phyloP scores from a whole-genome alignment of 2,329 filamentous ascomycete species.

The Aureobasidium subglaciale region DNA sequence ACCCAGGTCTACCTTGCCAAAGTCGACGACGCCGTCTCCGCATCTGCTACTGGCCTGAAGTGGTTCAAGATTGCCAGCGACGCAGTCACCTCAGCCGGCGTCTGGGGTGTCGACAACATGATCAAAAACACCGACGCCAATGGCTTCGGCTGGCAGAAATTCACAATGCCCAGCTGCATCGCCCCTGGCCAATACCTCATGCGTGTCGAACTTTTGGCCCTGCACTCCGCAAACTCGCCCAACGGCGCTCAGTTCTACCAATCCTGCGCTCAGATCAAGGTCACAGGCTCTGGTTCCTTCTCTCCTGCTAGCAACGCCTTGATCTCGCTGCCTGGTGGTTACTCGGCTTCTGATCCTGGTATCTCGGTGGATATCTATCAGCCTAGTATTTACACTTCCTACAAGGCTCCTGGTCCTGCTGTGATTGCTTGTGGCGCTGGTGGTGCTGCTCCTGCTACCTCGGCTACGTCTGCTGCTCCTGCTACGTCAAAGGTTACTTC shows the following conservation, averaged over 20 bases:
- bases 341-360: slow-evolving; percentile 17
- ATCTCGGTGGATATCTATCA: slow-evolving; percentile 21
- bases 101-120: slow-evolving; percentile 41
- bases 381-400: slow-evolving; percentile 24
- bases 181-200: slow-evolving; percentile 50
- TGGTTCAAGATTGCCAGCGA: slow-evolving; percentile 52
- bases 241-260: slow-evolving; percentile 37
- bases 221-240: slow-evolving; percentile 45
- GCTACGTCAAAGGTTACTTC: background rate
- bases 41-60: slow-evolving; percentile 33
- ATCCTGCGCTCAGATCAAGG: slow-evolving; percentile 26
- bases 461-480: background rate
- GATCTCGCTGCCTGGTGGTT: slow-evolving; percentile 19
- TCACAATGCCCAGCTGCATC: slow-evolving; percentile 44
- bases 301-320: background rate
- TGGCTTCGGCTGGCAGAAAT: slow-evolving; percentile 30
- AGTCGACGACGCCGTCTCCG: slow-evolving; percentile 41
- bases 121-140: slow-evolving; percentile 21
- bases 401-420: slow-evolving; percentile 38
- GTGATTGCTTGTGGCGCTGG: slow-evolving; percentile 26
- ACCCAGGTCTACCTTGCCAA: slow-evolving; percentile 22
- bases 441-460: slow-evolving; percentile 3
- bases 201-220: slow-evolving; percentile 47
- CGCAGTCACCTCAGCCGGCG: slow-evolving; percentile 40
- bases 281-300: slow-evolving; percentile 16